Evolutionary conservation across 345 rosid species (phyloP).

Genomic region (Populus nigra): DNA sequence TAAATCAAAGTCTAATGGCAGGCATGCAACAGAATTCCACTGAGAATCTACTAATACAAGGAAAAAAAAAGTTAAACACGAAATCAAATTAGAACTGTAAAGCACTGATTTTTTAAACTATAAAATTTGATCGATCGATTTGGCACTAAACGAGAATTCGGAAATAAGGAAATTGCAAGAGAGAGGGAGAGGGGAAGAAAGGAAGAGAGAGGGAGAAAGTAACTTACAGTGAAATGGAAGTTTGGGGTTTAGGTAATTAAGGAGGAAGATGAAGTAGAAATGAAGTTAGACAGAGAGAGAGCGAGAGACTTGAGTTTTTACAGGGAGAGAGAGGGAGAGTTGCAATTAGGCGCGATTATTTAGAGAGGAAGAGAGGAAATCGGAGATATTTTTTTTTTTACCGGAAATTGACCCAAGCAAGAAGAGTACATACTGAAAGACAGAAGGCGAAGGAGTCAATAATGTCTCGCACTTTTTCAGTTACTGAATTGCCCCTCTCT

Average conservation of each 20-base stretch:
- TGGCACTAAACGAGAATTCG: background rate
- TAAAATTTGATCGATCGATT: background rate
- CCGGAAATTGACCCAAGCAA: background rate
- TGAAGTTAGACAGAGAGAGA: background rate
- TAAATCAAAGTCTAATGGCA: background rate
- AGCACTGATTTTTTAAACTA: background rate
- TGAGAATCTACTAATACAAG: background rate
- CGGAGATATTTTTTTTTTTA: background rate
- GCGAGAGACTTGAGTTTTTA: background rate
- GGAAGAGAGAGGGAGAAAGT: background rate
- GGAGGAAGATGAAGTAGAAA: no score
- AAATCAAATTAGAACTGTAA: background rate
- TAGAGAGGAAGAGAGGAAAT: background rate
- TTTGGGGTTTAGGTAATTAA: conserved; percentile 1
- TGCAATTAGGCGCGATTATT: background rate
- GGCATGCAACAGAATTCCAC: background rate
- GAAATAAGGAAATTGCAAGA: background rate
- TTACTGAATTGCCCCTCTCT: background rate
- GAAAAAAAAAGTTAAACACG: conserved; percentile 7
- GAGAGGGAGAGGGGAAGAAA: background rate
- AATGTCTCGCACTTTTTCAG: background rate
- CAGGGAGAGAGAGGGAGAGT: background rate
- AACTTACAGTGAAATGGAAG: conserved; percentile 20
- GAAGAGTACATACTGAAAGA: background rate
- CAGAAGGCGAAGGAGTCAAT: background rate